Evolutionary conservation across 2,329 filamentous ascomycete species (phyloP), one percentile per base, ranked within the genome.

Genomic region (Pseudogymnoascus pannorum): DNA sequence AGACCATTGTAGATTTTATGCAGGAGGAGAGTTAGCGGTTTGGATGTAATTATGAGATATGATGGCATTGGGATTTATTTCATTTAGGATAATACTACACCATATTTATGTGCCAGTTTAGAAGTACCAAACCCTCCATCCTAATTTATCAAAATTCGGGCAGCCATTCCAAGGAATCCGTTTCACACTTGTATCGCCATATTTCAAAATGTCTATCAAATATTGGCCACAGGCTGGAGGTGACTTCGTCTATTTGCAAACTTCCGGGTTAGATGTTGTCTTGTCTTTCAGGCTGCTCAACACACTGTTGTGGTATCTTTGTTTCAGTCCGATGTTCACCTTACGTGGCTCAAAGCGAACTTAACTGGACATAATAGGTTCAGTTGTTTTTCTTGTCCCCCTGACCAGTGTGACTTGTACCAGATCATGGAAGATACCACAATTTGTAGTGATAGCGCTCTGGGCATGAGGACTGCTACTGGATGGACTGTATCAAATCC

Each of bases 1-100:
- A 89, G 72, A 91, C 92, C n/a, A 85, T 97, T 67, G 81, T 96
- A 76, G 89, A 87, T 72, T 96, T 96, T 78, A 94, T 96, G 73
- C 89, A 93, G 74, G 90, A 90, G 66, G 84, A 85, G 65, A 63
- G 63, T 40, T 68, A 62, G 24, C 24, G 26, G 58, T 31, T 38
- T 18, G 14, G 29, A 58, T 16, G 24, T 5, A 40, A 14, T 59
- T 31, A 54, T 54, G 48, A 31, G 26, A 31, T 54, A 54, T 54
- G 48, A 54, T 54, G 44, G 26, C 26, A 18, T 18, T 54, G 24
- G 48, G 26, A 54, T 54, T 29, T 31, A n/a, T 7, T 54, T 54
- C n/a, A 20, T 54, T 9, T 20, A 31, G n/a, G 48, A 20, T 54
- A 54, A 54, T 54, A 31, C n/a, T 24, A 35, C 22, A 29, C 40